Evolutionary conservation across 2,329 filamentous ascomycete species (phyloP).

Genomic region (Ophiostoma populinum): DNA sequence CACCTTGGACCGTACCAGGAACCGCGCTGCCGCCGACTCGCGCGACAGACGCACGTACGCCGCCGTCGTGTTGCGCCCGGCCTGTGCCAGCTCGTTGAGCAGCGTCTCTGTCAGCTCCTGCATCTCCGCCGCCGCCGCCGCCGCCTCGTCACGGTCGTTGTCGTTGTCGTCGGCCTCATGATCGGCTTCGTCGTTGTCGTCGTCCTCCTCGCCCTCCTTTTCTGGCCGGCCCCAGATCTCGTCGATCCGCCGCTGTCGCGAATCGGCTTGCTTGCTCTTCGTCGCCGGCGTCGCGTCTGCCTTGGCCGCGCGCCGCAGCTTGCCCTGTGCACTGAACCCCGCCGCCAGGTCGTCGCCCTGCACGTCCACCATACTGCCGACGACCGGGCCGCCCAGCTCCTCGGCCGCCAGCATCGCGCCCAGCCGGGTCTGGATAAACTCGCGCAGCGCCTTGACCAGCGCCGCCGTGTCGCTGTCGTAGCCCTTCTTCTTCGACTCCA

Average conservation of each 20-base stretch:
- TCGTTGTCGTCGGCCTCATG: constrained; percentile 5
- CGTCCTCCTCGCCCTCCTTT: background rate
- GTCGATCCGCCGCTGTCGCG: constrained; percentile 42
- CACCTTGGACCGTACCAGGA: constrained; percentile 46
- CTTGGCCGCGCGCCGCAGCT: constrained; percentile 24
- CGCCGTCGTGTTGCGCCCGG: constrained; percentile 34
- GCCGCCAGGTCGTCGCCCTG: constrained; percentile 40
- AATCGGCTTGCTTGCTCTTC: constrained; percentile 21
- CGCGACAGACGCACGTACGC: constrained; percentile 40
- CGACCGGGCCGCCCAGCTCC: constrained; percentile 66
- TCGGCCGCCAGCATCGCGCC: constrained; percentile 67
- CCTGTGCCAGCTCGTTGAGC: constrained; percentile 38
- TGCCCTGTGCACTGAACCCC: constrained; percentile 43
- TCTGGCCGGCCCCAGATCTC: constrained; percentile 37
- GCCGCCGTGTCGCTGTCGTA: constrained; percentile 44
- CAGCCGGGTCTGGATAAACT: constrained; percentile 54
- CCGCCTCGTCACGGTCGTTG: constrained; percentile 25
- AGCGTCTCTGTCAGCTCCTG: constrained; percentile 41
- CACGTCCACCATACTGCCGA: constrained; percentile 54
- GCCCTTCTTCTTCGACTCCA: constrained; percentile 37
- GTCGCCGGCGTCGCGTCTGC: constrained; percentile 30
- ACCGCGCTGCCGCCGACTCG: constrained; percentile 45
- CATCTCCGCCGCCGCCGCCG: constrained; percentile 39
- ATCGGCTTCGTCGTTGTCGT: background rate
- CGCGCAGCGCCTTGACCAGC: constrained; percentile 46